These are phyloP conservation scores for Nannochloropsis gaditana DNA, from an alignment of 108 stramenopile genomes.

Conservation along the genomic window DNA sequence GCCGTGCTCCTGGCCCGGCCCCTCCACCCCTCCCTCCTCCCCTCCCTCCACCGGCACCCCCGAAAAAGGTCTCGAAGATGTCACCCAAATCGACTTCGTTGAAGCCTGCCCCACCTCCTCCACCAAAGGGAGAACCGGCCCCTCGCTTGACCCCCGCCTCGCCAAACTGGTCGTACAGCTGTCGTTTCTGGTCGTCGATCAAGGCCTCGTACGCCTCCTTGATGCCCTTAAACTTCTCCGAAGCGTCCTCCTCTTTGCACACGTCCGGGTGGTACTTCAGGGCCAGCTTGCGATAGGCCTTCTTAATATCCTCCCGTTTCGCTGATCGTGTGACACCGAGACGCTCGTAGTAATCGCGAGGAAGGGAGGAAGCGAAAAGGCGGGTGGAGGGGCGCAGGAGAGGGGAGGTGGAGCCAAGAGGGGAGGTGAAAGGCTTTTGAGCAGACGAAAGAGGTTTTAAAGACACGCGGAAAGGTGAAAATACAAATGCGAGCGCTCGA, in stretches of 20 bases:
- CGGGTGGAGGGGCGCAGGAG: neutral
- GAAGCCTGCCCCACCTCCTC: conserved; percentile 58
- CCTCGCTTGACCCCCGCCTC: conserved; percentile 35
- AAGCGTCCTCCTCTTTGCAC: conserved; percentile 14
- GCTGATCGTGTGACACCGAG: neutral
- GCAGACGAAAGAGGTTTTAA: no score
- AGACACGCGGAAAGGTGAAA: no score
- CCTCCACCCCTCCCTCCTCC: conserved; percentile 56
- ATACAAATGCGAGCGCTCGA: no score
- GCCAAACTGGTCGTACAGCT: conserved; percentile 46
- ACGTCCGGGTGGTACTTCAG: conserved; percentile 79
- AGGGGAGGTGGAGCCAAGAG: neutral
- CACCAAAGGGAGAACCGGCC: conserved; percentile 24
- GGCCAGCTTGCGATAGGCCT: conserved; percentile 70
- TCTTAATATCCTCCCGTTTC: conserved; percentile 65
- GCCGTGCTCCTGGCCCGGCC: conserved; percentile 25
- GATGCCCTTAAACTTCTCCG: neutral
- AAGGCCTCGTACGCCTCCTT: conserved; percentile 7
- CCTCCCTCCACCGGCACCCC: conserved; percentile 66
- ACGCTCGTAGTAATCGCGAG: conserved; percentile 13
- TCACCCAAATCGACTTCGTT: conserved; percentile 83
- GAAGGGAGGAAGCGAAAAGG: conserved; percentile 3
- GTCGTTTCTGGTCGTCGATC: conserved; percentile 17
- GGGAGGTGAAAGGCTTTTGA: neutral
- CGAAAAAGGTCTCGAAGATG: conserved; percentile 91